Percentiles rank a stretch among this genome's conserved stretches.
These are phyloP conservation scores for Phyllosticta citribraziliensis DNA, from an alignment of 2,329 filamentous ascomycete species.

Conservation along the genomic window DNA sequence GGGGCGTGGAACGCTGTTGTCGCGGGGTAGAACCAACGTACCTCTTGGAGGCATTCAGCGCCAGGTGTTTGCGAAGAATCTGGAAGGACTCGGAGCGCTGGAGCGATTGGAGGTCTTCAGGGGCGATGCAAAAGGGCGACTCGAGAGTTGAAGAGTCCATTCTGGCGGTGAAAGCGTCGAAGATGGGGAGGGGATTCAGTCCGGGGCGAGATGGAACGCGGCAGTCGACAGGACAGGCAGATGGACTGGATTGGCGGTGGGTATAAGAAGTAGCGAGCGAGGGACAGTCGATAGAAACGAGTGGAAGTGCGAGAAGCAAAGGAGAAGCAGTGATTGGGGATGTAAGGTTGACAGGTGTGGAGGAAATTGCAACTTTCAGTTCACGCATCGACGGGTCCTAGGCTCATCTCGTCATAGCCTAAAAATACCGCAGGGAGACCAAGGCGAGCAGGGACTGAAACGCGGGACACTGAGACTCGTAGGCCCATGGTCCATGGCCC, in stretches of 20 bases:
- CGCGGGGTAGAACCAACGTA: slow-evolving; percentile 12
- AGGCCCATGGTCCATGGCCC: too few species aligned
- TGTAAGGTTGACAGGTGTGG: slow-evolving; percentile 3
- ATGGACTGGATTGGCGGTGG: background rate
- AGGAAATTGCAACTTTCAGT: slow-evolving; percentile 4
- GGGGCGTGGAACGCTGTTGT: background rate
- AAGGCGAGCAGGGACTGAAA: slow-evolving; percentile 1
- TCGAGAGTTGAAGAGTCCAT: background rate
- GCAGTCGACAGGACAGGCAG: background rate
- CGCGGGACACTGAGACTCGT: background rate
- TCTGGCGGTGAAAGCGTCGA: background rate
- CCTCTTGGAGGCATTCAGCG: slow-evolving; percentile 30
- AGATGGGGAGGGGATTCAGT: background rate
- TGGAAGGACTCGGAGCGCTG: slow-evolving; percentile 33
- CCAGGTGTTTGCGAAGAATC: slow-evolving; percentile 34
- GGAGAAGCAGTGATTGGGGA: background rate
- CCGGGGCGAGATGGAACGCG: background rate
- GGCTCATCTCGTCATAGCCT: slow-evolving; percentile 8
- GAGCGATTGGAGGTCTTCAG: slow-evolving; percentile 31
- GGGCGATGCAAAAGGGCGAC: slow-evolving; percentile 35
- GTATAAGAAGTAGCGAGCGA: background rate
- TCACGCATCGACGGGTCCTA: slow-evolving; percentile 5
- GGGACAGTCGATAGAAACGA: background rate
- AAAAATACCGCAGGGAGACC: slow-evolving; percentile 9
- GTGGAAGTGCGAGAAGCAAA: background rate